A percentile compares a stretch with the other conserved stretches of the same genome.
Evolutionary conservation across 2,329 filamentous ascomycete species (phyloP).

Genomic region (Apiospora marii): DNA sequence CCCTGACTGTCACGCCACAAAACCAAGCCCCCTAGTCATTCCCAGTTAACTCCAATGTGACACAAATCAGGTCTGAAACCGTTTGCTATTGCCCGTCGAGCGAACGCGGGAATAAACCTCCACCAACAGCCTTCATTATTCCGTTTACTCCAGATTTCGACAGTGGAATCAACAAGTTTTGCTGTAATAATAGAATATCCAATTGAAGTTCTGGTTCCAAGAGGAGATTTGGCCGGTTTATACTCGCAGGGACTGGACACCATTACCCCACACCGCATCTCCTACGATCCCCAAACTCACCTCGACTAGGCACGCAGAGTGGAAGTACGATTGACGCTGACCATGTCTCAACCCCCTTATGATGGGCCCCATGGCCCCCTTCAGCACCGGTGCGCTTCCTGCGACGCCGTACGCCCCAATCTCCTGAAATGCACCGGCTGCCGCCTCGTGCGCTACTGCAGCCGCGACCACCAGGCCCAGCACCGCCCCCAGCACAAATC

Average conservation of each 20-base stretch:
- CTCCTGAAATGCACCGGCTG: conserved; percentile 52
- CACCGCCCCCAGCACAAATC: conserved; percentile 49
- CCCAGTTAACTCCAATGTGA: not conserved
- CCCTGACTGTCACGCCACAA: not conserved
- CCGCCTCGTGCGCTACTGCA: conserved; percentile 54
- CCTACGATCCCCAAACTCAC: too few relatives aligned
- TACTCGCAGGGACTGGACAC: too few relatives aligned
- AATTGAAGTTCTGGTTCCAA: too few relatives aligned
- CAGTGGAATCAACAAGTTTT: too few relatives aligned
- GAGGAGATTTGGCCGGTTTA: too few relatives aligned
- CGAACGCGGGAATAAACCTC: too few relatives aligned
- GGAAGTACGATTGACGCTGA: too few relatives aligned
- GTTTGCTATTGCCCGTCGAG: not conserved
- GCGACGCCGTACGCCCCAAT: conserved; percentile 27
- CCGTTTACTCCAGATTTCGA: too few relatives aligned
- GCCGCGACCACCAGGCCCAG: conserved; percentile 49
- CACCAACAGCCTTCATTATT: too few relatives aligned
- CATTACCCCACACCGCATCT: not conserved
- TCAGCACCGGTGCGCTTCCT: conserved; percentile 28
- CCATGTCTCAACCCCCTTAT: not conserved
- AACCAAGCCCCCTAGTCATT: conserved; percentile 12
- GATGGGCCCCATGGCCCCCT: conserved; percentile 29
- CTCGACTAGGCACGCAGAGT: too few relatives aligned
- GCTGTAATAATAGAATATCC: too few relatives aligned
- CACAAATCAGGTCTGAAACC: not conserved